phyloP scores from a whole-genome alignment of 192 early-diverging fungal species.

The Ambispora gerdemannii region DNA sequence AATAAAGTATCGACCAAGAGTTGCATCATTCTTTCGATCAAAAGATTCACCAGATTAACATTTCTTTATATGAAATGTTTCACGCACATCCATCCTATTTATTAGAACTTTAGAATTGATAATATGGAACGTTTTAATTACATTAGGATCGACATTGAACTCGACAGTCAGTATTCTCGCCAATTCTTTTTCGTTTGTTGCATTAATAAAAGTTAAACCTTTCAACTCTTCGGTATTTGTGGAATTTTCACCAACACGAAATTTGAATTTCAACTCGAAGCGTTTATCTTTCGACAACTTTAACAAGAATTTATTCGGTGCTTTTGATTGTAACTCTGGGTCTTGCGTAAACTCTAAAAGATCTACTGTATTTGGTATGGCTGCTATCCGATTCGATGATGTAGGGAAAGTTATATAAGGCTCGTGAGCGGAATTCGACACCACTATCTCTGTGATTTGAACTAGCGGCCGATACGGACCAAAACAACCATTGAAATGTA shows the following conservation, averaged over 20 bases:
- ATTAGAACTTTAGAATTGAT: neutral
- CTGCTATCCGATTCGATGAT: slow-evolving; percentile 5
- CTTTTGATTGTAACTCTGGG: slow-evolving; percentile 15
- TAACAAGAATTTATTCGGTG: slow-evolving; percentile 14
- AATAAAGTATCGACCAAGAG: no score
- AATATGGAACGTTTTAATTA: neutral
- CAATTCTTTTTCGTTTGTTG: slow-evolving; percentile 27
- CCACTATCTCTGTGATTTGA: slow-evolving; percentile 22
- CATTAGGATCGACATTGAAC: slow-evolving; percentile 31
- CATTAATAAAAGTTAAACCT: slow-evolving; percentile 30
- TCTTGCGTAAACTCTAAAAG: slow-evolving; percentile 28
- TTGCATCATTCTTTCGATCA: no score
- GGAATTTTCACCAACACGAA: slow-evolving; percentile 10
- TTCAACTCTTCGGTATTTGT: slow-evolving; percentile 10
- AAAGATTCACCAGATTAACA: no score
- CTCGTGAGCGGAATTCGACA: slow-evolving; percentile 16
- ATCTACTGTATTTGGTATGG: slow-evolving; percentile 25
- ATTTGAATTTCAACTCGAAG: slow-evolving; percentile 25
- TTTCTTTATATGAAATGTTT: no score
- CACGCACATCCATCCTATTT: no score
- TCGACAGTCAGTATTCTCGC: slow-evolving; percentile 29
- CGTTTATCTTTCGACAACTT: slow-evolving; percentile 25
- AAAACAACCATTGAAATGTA: no score
- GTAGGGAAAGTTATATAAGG: slow-evolving; percentile 29
- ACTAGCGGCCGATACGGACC: no score